Base-by-base conservation (phyloP, 306 rosid species). In the Cotoneaster glaucophyllus region DNA sequence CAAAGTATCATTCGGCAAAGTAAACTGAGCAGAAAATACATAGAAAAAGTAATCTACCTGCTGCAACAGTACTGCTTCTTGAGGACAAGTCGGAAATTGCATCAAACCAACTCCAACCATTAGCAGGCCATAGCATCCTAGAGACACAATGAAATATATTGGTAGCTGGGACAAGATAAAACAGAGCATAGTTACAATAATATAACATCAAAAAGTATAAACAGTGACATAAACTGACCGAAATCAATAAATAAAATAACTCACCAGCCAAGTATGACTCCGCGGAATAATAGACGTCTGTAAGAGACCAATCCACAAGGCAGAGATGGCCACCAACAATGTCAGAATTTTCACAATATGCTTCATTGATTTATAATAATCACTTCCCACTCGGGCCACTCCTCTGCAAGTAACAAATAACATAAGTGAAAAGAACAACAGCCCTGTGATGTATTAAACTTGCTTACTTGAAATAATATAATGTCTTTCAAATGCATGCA, bases 21-120 rank as follows among this genome's bases (percentile, higher is more conserved):
- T 28, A 17, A 31, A 50, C 31, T 32, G 59, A 50, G 50, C 17
- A 68, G 17, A 48, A 18, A 68, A 53, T 19, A 74, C 22, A 81
- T 71, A 45, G 26, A 43, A 75, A n/a, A 59, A 4, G 18, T 34
- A 65, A 17, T 8, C 26, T 84, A 89, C 97, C 97, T 91, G 76
- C 68, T 91, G 89, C 82, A 91, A 74, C 74, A 93, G 77, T 31
- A 82, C 34, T 44, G 96, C 93, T 86, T 93, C 97, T 58, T 81
- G 86, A 77, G 96, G 97, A 82, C 96, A 93, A 74, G 96, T 93
- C 22, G 92, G 98, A 69, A 93, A 93, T 79, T 76, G 84, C 86
- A 93, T 82, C 70, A 93, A 80, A 84, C 98, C 98, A 67, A 93
- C 83, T 82, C 98, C 97, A 71, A 93, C 97, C 98, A 93, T 91